Percentiles rank a stretch among this genome's conserved stretches.
phyloP scores from a whole-genome alignment of 371 early-diverging fungal species.

The Mortierella sp. region DNA sequence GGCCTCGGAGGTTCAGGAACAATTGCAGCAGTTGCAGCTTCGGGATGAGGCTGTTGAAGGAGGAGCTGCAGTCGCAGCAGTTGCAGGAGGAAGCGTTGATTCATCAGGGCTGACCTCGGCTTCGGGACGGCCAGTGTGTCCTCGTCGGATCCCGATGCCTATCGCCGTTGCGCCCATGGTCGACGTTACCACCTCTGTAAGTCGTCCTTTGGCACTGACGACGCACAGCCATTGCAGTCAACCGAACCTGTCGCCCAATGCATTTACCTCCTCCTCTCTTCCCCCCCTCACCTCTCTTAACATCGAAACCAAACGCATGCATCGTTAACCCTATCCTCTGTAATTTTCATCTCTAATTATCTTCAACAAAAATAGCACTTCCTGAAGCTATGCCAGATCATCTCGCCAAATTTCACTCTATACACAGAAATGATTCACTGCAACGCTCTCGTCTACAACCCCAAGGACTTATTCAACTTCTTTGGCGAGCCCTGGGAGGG shows the following conservation, averaged over 20 bases:
- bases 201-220: background rate
- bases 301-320: too few species aligned
- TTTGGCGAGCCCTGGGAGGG: conserved; percentile 67
- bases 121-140: conserved; percentile 41
- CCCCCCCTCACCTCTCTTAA: too few species aligned
- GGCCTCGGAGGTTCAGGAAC: background rate
- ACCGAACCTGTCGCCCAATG: too few species aligned
- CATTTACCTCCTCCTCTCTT: too few species aligned
- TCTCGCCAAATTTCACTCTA: conserved; percentile 74
- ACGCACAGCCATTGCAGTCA: too few species aligned
- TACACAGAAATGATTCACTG: conserved; percentile 87
- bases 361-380: conserved; percentile 62
- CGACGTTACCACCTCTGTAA: conserved; percentile 80
- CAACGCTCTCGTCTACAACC: conserved; percentile 72
- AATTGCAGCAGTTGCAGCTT: background rate
- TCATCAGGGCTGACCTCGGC: conserved; percentile 16
- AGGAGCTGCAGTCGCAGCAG: background rate
- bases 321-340: too few species aligned
- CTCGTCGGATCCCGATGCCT: conserved; percentile 58
- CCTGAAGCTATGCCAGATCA: conserved; percentile 75
- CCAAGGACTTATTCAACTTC: conserved; percentile 60
- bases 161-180: conserved; percentile 88
- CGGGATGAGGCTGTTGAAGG: background rate
- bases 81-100: background rate
- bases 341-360: background rate